Evolutionary conservation across 2,329 filamentous ascomycete genomes (phyloP).

Genomic region (Alternaria triticimaculans): DNA sequence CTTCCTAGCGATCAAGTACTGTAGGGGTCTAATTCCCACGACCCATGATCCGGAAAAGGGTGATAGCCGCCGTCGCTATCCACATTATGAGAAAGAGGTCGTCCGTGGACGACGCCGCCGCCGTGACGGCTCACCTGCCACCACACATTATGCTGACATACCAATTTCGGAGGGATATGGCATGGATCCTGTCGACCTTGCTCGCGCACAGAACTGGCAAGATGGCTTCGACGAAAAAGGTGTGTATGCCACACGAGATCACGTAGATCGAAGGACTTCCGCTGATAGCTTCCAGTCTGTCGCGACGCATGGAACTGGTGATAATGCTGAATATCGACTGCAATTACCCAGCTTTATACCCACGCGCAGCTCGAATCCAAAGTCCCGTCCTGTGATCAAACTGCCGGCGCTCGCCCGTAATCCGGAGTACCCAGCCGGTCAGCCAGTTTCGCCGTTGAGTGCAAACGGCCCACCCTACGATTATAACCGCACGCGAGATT

Average conservation of each 20-base stretch:
- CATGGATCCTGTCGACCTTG: not conserved
- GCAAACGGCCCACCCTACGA: not conserved
- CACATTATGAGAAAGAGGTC: not conserved
- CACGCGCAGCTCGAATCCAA: not conserved
- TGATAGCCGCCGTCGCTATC: not conserved
- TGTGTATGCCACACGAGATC: not conserved
- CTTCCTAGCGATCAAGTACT: not conserved
- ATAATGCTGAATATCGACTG: not conserved
- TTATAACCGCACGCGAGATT: not conserved
- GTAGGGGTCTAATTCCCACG: not conserved
- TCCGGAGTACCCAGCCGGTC: not conserved
- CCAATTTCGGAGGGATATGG: not conserved
- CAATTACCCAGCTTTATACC: not conserved
- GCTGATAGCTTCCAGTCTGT: conserved; percentile 1
- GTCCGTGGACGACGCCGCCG: not conserved
- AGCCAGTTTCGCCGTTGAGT: not conserved
- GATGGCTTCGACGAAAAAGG: not conserved
- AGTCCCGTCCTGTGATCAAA: not conserved
- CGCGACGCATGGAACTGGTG: not conserved
- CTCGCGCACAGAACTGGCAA: not conserved
- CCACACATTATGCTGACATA: not conserved
- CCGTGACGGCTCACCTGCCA: not conserved
- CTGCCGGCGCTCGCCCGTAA: not conserved
- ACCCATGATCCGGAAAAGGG: not conserved
- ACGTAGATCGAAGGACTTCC: not conserved